Evolutionary conservation across 129 eudicot genomes (phyloP).

Genomic region (Daucus carota): DNA sequence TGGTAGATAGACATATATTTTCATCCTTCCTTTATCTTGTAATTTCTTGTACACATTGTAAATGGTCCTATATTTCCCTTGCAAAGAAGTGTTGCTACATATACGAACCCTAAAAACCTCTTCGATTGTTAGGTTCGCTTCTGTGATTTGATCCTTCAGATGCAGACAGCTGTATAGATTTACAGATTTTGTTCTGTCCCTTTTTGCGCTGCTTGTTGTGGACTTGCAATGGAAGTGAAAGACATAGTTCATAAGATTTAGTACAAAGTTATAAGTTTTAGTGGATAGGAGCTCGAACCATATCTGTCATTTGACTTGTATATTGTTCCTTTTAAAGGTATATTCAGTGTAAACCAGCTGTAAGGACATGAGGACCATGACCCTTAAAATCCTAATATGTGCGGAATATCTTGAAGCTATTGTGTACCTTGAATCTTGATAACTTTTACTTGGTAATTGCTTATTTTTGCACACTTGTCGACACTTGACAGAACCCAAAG

Average conservation of each 20-base stretch:
- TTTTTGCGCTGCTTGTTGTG: not conserved
- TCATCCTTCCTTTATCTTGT: not conserved
- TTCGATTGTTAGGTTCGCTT: not conserved
- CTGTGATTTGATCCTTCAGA: not conserved
- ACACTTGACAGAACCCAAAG: conserved; percentile 94
- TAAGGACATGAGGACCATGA: not conserved
- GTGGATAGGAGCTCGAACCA: not conserved
- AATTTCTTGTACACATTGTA: not conserved
- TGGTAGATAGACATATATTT: conserved; percentile 28
- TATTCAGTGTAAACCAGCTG: not conserved
- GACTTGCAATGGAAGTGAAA: not conserved
- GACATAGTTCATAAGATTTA: not conserved
- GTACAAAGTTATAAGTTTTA: not conserved
- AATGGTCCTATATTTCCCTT: not conserved
- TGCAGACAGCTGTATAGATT: not conserved
- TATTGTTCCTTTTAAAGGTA: not conserved
- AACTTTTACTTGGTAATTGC: not conserved
- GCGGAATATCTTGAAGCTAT: not conserved
- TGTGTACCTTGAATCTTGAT: not conserved
- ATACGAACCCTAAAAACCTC: not conserved
- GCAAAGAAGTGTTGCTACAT: not conserved
- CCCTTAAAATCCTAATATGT: not conserved
- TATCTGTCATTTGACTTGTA: not conserved
- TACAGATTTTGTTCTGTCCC: not conserved
- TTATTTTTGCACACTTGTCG: conserved; percentile 21